Base-by-base conservation (phyloP, 768 basidiomycete species). In the Trametes sanguinea region DNA sequence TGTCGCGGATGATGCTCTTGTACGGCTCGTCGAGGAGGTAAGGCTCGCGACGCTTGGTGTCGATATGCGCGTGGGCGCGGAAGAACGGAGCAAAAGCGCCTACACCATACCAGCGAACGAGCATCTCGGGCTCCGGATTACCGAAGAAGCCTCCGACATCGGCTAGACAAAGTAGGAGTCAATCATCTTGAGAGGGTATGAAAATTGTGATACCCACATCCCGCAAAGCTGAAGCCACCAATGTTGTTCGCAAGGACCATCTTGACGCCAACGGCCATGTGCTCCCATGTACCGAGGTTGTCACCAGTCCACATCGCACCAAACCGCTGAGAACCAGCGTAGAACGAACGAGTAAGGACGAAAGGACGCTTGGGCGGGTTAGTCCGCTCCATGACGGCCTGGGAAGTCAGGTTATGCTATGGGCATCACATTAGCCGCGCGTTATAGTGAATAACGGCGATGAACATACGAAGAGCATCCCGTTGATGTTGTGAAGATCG, bases 251-350 rank as follows among this genome's bases (percentile, higher is more conserved):
- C 82, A 37, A 99, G 79, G 2, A 95, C 87, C 90, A 99, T 98
- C 73, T 95, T 91, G 62, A 96, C 81, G 13, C 94, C 93, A 16
- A 92, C 92, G 9, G 85, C 85, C 86, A 99, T 95, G 71, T 99
- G 97, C 60, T 95, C 94, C 97, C 97, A 99, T 1, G 92, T 94
- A 16, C 96, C 94, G 30, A 96, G 79, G 74, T 98, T 98, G 75
- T 99, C 97, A 16, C 97, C 97, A 7, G 96, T 98, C 97, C 97
- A 99, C 83, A 97, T 94, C 4, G 97, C 95, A 40, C 95, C 93
- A 68, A 91, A 94, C 22, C 95, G 87, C 73, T 98, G 97, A 30
- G 95, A 94, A 3, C 97, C 97, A 1, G 95, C 92, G 59, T 82
- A 98, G 85, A 97, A 98, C 11, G 94, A 84, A 51, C 97, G 90